Evolutionary conservation across 805 yeast species (phyloP).

Genomic region (Saturnispora mendoncae): DNA sequence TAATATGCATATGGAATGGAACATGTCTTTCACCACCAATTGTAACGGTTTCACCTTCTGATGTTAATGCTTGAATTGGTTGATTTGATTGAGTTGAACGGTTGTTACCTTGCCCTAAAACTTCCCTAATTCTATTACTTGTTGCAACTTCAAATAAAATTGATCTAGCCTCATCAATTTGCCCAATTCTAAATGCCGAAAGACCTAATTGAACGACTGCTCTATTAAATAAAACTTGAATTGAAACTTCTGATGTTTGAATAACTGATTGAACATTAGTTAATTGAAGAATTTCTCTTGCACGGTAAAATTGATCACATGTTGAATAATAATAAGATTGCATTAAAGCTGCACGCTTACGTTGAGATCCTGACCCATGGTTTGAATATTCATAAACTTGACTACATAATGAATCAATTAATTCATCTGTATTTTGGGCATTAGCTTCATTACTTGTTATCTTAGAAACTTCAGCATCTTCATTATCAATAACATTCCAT

Average conservation of each 20-base stretch:
- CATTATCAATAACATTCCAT: slow-evolving; percentile 42
- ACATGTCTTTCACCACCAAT: slow-evolving; percentile 53
- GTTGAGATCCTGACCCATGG: slow-evolving; percentile 55
- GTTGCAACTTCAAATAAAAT: slow-evolving; percentile 80
- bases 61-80: slow-evolving; percentile 25
- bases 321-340: slow-evolving; percentile 89
- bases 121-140: slow-evolving; percentile 78
- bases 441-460: slow-evolving; percentile 21
- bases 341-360: slow-evolving; percentile 75
- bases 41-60: slow-evolving; percentile 10
- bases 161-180: slow-evolving; percentile 79
- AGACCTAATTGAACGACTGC: slow-evolving; percentile 93
- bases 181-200: slow-evolving; percentile 87
- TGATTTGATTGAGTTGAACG: slow-evolving; percentile 52
- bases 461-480: slow-evolving; percentile 31
- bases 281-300: slow-evolving; percentile 79
- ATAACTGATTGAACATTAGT: slow-evolving; percentile 80
- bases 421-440: slow-evolving; percentile 33
- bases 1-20: slow-evolving; percentile 98
- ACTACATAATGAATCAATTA: slow-evolving; percentile 58
- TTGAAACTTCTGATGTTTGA: slow-evolving; percentile 71
- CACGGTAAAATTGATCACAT: slow-evolving; percentile 72
- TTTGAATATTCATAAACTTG: slow-evolving; percentile 40
- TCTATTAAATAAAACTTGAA: slow-evolving; percentile 91
- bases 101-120: slow-evolving; percentile 73